Percentiles rank a stretch among this genome's conserved stretches.
Evolutionary conservation across 805 yeast genomes (phyloP).

Genomic region (Candida saitoana): DNA sequence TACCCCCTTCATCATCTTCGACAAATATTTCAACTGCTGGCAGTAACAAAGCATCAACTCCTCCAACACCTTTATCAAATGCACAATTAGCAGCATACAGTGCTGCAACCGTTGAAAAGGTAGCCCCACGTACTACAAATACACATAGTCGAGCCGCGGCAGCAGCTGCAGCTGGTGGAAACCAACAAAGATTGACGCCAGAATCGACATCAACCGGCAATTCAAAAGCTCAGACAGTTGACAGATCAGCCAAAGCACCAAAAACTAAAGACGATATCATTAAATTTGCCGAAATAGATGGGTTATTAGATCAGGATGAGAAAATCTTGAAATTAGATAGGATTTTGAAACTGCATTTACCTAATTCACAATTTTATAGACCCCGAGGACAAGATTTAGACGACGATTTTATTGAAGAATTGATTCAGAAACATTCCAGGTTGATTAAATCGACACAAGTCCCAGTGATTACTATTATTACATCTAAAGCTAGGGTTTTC

Average conservation of each 20-base stretch:
- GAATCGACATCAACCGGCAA: background rate
- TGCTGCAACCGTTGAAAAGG: background rate
- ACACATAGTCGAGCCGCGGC: slow-evolving; percentile 2
- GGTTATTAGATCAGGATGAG: slow-evolving; percentile 28
- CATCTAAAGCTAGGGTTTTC: slow-evolving; percentile 39
- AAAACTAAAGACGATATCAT: slow-evolving; percentile 11
- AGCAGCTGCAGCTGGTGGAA: slow-evolving; percentile 5
- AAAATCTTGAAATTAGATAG: slow-evolving; percentile 39
- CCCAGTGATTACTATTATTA: slow-evolving; percentile 36
- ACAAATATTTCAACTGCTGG: background rate
- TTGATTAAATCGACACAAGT: slow-evolving; percentile 17
- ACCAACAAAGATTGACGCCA: background rate
- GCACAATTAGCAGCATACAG: slow-evolving; percentile 3
- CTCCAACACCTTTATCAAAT: slow-evolving; percentile 1
- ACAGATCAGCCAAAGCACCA: slow-evolving; percentile 1
- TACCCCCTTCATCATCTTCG: background rate
- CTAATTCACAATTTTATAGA: slow-evolving; percentile 20
- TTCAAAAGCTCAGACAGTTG: background rate
- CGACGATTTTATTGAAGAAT: slow-evolving; percentile 28
- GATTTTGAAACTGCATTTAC: slow-evolving; percentile 33
- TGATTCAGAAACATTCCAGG: slow-evolving; percentile 22
- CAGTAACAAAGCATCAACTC: background rate
- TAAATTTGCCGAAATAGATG: slow-evolving; percentile 31
- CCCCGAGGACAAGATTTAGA: slow-evolving; percentile 18
- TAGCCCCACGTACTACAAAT: background rate